Evolutionary conservation across 225 moss, liverwort and hornwort species (phyloP), one percentile per base, ranked within the genome.

Genomic region (Rhytidiadelphus loreus): DNA sequence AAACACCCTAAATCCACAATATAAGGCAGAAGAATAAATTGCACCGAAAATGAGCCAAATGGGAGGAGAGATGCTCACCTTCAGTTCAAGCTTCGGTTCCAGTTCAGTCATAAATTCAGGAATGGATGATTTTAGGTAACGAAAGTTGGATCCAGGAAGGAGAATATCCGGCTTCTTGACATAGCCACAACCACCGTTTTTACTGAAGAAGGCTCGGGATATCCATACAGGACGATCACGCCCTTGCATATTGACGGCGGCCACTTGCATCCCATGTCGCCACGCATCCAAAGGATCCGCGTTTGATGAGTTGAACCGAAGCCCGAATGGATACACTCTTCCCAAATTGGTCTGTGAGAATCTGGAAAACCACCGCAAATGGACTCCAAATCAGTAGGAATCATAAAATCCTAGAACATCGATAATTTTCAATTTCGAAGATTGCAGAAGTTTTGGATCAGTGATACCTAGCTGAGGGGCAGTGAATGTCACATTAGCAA

Each of bases 231-330:
- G 92, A 66, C 97, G 93, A 83, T 96, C 97, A n/a, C 86, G 88
- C 56, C 98, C 98, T 93, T 99, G 98, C 93, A 99, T 92, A 33
- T 97, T 99, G 86, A 97, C 86, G 50, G 98, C 98, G 77, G 96
- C 95, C 87, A 99, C 88, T 90, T 99, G 98, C 72, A 96, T 84
- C 33, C 98, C 98, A 90, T 97, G 96, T 66, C 96, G 94, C 98
- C 97, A 99, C 43, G 95, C 94, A 64, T 86, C 28, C 94, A 94
- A 94, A 30, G 98, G 98, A 89, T 99, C 96, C 26, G 97, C 97
- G 86, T 99, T 99, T 41, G 98, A 97, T 16, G 98, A 99, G 88
- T 97, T 93, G 75, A 97, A 93, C 59, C 98, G 93, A 76, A 99
- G 87, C 69, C 98, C 98, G 87, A 95, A 97, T 7, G 98, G 98